phyloP scores from a whole-genome alignment of 2,329 filamentous ascomycete genomes.

The Colletotrichum coccodes region DNA sequence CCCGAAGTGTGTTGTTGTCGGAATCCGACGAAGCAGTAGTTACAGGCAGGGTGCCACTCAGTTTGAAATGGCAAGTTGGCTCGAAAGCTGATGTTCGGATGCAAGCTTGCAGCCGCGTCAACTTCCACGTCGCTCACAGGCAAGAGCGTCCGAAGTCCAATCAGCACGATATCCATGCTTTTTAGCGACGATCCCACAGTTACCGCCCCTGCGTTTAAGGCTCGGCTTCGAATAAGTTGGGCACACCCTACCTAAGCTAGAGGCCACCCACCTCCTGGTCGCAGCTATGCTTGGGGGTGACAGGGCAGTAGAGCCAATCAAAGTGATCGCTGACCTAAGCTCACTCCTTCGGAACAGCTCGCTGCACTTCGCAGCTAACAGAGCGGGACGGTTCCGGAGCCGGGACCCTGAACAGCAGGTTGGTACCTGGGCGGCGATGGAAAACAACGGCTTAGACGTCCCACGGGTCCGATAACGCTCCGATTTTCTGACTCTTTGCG shows the following conservation, averaged over 20 bases:
- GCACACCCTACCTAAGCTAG: slow-evolving; percentile 5
- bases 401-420: slow-evolving; percentile 30
- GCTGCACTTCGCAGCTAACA: background rate
- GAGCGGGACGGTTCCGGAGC: slow-evolving; percentile 25
- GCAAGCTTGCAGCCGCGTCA: slow-evolving; percentile 23
- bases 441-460: slow-evolving; percentile 35
- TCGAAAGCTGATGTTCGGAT: slow-evolving; percentile 20
- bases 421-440: slow-evolving; percentile 16
- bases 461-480: slow-evolving; percentile 40
- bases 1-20: background rate
- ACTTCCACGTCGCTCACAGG: slow-evolving; percentile 30
- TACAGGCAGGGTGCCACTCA: background rate
- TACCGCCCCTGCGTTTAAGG: slow-evolving; percentile 21
- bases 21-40: background rate
- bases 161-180: slow-evolving; percentile 22
- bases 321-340: slow-evolving; percentile 27
- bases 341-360: background rate
- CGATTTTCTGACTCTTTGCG: slow-evolving; percentile 33
- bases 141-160: slow-evolving; percentile 26
- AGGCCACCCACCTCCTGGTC: slow-evolving; percentile 6
- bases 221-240: slow-evolving; percentile 14
- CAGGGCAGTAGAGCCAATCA: background rate
- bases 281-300: slow-evolving; percentile 4
- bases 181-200: slow-evolving; percentile 27
- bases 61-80: slow-evolving; percentile 9